Evolutionary conservation across 2,329 filamentous ascomycete species (phyloP).

Genomic region (Bisporella sp.): DNA sequence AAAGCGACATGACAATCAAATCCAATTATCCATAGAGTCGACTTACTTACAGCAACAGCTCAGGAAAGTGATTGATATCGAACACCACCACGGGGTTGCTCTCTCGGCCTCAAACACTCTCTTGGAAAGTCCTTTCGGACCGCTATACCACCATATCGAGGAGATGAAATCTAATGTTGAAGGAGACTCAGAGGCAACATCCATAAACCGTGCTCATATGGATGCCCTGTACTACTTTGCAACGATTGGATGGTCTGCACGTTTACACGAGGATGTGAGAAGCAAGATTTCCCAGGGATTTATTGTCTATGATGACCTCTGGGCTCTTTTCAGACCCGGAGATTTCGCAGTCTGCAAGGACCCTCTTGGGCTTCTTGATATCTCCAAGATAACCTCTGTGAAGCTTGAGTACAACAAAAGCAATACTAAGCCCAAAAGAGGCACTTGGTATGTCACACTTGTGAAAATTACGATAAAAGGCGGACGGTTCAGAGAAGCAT

Average conservation of each 20-base stretch:
- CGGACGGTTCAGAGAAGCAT: background rate
- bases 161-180: conserved; percentile 1
- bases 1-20: no score
- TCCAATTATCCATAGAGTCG: no score
- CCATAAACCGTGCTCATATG: background rate
- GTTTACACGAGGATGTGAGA: background rate
- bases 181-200: background rate
- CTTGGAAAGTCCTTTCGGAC: conserved; percentile 26
- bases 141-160: conserved; percentile 3
- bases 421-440: background rate
- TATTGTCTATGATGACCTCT: conserved; percentile 5
- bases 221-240: conserved; percentile 1
- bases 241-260: background rate
- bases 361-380: background rate
- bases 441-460: background rate
- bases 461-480: background rate
- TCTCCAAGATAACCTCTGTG: background rate
- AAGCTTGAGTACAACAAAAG: background rate
- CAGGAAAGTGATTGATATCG: no score
- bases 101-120: conserved; percentile 14
- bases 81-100: no score
- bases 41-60: no score
- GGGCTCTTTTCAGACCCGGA: conserved; percentile 3
- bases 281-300: conserved; percentile 32
- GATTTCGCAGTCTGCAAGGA: background rate